phyloP scores from a whole-genome alignment of 2,329 filamentous ascomycete genomes.

The Colletotrichum spinosum region DNA sequence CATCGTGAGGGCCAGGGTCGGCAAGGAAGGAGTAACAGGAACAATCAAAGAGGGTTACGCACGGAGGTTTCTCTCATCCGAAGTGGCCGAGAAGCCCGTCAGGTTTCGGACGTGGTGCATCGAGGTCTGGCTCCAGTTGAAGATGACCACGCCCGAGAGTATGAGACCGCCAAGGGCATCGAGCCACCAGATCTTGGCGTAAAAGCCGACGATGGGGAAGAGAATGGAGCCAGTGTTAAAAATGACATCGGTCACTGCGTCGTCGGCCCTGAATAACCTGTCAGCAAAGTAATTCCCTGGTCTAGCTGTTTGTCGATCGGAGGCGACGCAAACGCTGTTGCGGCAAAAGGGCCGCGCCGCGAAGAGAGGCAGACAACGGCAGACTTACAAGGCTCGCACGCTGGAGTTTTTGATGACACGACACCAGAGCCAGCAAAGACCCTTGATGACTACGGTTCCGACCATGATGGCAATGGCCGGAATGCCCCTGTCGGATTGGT shows the following conservation, averaged over 20 bases:
- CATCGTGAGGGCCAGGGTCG: not conserved
- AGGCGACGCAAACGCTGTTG: slow-evolving; percentile 8
- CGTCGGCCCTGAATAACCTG: slow-evolving; percentile 54
- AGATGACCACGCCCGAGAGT: slow-evolving; percentile 82
- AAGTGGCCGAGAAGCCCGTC: slow-evolving; percentile 80
- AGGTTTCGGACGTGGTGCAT: slow-evolving; percentile 83
- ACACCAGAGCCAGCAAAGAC: slow-evolving; percentile 88
- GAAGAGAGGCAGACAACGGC: slow-evolving; percentile 3
- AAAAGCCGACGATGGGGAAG: slow-evolving; percentile 85
- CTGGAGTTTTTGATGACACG: slow-evolving; percentile 87
- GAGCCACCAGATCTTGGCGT: slow-evolving; percentile 83
- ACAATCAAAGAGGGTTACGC: slow-evolving; percentile 33
- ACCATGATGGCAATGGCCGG: slow-evolving; percentile 85
- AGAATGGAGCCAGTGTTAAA: slow-evolving; percentile 93
- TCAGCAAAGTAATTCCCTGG: slow-evolving; percentile 21
- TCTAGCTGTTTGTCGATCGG: slow-evolving; percentile 42
- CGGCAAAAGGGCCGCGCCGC: not conserved
- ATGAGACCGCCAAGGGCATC: slow-evolving; percentile 83
- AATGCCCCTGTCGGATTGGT: slow-evolving; percentile 57
- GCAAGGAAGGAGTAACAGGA: slow-evolving; percentile 1
- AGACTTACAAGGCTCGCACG: slow-evolving; percentile 78
- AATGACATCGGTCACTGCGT: slow-evolving; percentile 79
- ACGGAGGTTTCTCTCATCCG: slow-evolving; percentile 83
- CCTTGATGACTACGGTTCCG: slow-evolving; percentile 84
- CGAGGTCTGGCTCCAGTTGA: slow-evolving; percentile 81